Base-by-base conservation (phyloP, 192 early-diverging fungal species). In the Backusella mclennaniae region DNA sequence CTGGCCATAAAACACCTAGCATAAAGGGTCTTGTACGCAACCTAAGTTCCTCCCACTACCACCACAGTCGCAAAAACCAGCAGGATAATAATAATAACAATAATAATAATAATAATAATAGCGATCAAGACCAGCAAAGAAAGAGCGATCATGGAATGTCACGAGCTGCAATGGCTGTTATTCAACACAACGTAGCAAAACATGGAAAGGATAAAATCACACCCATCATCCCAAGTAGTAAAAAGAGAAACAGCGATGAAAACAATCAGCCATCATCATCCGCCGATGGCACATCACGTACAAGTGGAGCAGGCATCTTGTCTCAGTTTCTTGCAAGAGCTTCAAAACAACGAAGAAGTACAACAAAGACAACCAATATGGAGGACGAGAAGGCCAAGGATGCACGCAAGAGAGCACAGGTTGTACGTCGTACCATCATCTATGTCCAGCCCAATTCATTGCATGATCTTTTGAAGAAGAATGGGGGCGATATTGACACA, bases 341-440 rank as follows among this genome's bases (percentile, higher is more conserved):
- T 26, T 23, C 59, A 12, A 31, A 38, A 2, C 29, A 26, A 9
- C 29, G 26, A 35, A 33, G 53, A 59, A 75, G 44, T 19, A 29
- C 36, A 21, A 76, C 75, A 11, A 76, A 76, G 36, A 76, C 41
- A 19, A 52, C 41, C 23, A 76, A 76, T 42, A 69, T 76, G 75
- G 63, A 76, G n/a, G 75, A 70, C 5, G 42, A 46, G 42, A 38
- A 44, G 6, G 36, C 31, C 11, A 70, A 46, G 26, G 29, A 66
- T 26, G 35, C 23, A 7, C 31, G 49, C 21, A 67, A 69, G 41
- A 35, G 75, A 59, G 75, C 75, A 36, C 31, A 77, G 7, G 81
- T 82, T 11, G 74, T 82, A 23, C 81, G 81, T 17, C 73, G 77
- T 3, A 82, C 74, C 1, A 82, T 82, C 38, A 82, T 82, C 39